Conservation (phyloP, 1,284 basidiomycete species). For the Ganoderma lucidum region DNA sequence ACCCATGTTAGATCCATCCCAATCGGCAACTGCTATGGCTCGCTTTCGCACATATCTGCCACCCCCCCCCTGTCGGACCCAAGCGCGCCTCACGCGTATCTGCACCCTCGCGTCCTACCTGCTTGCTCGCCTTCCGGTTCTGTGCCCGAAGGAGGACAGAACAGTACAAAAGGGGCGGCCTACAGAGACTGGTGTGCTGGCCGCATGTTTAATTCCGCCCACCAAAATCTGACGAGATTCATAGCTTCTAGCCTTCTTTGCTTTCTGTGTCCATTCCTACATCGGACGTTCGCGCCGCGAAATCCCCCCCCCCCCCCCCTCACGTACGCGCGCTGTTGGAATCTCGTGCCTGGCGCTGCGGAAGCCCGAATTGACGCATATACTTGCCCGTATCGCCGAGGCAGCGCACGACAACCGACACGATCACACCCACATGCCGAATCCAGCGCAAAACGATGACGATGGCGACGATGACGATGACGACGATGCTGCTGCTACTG, state of each 20-base stretch:
- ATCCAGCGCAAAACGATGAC: neutral
- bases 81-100: neutral
- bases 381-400: no score
- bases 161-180: no score
- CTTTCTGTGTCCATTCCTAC: neutral
- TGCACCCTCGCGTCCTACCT: no score
- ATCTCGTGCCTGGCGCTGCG: neutral
- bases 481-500: neutral
- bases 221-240: neutral
- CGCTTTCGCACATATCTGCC: constrained; percentile 20
- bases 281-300: neutral
- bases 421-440: neutral
- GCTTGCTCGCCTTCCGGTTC: neutral
- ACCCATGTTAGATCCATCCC: constrained; percentile 24
- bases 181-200: neutral
- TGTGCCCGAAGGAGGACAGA: neutral
- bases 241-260: neutral
- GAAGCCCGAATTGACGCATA: no score
- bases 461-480: neutral
- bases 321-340: neutral
- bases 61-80: neutral
- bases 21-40: constrained; percentile 21
- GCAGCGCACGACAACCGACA: neutral
- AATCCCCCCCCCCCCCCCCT: no score
- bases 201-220: neutral